Evolutionary conservation across 2,329 filamentous ascomycete genomes (phyloP).

Genomic region (Alternaria conjuncta): DNA sequence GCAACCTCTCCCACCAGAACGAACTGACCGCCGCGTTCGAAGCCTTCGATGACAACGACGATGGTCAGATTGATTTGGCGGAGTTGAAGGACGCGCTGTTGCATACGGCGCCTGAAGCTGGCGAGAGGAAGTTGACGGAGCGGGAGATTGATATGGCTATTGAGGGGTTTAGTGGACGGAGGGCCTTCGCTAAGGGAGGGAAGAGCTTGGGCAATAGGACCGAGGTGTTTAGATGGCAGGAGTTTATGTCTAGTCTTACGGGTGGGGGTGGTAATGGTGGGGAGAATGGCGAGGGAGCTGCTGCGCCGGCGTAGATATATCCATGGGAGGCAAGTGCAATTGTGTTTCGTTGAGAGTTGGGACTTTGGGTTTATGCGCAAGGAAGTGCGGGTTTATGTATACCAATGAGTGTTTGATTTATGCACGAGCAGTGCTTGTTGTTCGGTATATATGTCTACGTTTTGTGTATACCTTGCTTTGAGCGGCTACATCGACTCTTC

Average conservation of each 20-base stretch:
- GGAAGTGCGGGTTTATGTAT: not conserved
- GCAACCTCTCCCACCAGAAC: conserved; percentile 74
- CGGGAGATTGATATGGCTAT: conserved; percentile 86
- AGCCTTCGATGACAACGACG: conserved; percentile 95
- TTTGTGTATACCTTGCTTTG: too few species aligned
- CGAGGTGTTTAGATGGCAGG: conserved; percentile 91
- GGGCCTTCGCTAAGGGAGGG: conserved; percentile 75
- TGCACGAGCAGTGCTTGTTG: not conserved
- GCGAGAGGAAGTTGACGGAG: conserved; percentile 44
- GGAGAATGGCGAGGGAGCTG: conserved; percentile 25
- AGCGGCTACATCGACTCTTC: too few species aligned
- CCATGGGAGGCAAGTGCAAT: not conserved
- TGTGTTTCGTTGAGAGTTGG: not conserved
- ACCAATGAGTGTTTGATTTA: not conserved
- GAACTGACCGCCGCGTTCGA: conserved; percentile 91
- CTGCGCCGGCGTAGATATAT: not conserved
- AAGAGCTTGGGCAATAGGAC: conserved; percentile 62
- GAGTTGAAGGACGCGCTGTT: conserved; percentile 85
- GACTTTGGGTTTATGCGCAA: not conserved
- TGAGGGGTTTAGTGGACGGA: conserved; percentile 80
- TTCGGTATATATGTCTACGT: too few species aligned
- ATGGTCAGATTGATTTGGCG: conserved; percentile 83
- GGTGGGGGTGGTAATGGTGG: conserved; percentile 41
- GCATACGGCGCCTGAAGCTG: conserved; percentile 75
- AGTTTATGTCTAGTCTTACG: conserved; percentile 72